A percentile compares a stretch with the other conserved stretches of the same genome.
phyloP scores from a whole-genome alignment of 2,329 filamentous ascomycete species.

The Westerdykella ornata region DNA sequence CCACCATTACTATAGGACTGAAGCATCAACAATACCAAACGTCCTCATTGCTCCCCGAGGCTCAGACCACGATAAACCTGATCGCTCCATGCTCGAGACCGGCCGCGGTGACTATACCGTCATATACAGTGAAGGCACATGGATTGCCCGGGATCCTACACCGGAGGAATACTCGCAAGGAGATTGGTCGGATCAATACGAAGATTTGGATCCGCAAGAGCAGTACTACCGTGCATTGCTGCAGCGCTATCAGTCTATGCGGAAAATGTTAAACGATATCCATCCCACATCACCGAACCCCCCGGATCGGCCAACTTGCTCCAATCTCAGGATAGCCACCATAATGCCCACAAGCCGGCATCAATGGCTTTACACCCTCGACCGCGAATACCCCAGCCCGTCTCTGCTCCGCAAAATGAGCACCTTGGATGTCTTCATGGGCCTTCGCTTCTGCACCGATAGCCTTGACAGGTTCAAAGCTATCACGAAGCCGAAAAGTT shows the following conservation, averaged over 20 bases:
- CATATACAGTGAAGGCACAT: conserved; percentile 73
- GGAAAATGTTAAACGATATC: conserved; percentile 51
- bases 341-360: conserved; percentile 32
- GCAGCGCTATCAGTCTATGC: conserved; percentile 59
- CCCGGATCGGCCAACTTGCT: neutral
- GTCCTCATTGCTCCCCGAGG: conserved; percentile 52
- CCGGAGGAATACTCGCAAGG: conserved; percentile 8
- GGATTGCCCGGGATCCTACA: conserved; percentile 50
- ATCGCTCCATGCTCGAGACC: conserved; percentile 44
- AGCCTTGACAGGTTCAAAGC: conserved; percentile 55
- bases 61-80: conserved; percentile 6
- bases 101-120: conserved; percentile 52
- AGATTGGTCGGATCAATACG: conserved; percentile 2
- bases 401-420: conserved; percentile 51
- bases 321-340: conserved; percentile 3
- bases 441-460: conserved; percentile 57
- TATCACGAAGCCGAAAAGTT: conserved; percentile 60
- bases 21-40: conserved; percentile 68
- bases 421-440: conserved; percentile 57
- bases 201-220: conserved; percentile 46
- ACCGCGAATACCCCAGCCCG: conserved; percentile 39
- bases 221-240: conserved; percentile 63
- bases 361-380: conserved; percentile 28
- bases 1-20: conserved; percentile 49
- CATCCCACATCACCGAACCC: conserved; percentile 39